Evolutionary conservation across 352 stramenopile species (phyloP), one percentile per base, ranked within the genome.

Genomic region (Nothophytophthora sp.): DNA sequence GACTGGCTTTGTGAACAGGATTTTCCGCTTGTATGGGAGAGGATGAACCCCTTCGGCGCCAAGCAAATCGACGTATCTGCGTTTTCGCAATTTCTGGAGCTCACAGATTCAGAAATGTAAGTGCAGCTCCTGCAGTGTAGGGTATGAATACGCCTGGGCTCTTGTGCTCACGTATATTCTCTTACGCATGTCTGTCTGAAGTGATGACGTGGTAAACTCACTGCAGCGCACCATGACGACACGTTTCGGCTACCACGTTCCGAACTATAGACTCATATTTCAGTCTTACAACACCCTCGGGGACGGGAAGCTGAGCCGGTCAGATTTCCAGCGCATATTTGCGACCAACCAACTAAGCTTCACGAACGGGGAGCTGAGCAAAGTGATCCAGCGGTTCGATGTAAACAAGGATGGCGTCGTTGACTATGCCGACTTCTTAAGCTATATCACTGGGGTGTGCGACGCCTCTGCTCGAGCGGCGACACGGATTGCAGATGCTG

Each of bases 311-410:
- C 61, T 91, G 7, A 86, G 67, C 35, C 68, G 82, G 8, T 69
- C 70, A 4, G 82, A 93, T 52, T 91, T 93, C 33, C 75, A 90
- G 51, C 71, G 80, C 23, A 63, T 91, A 18, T 76, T 91, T 20
- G 79, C 80, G 6, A 64, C 61, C 0, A 86, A 87, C 33, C 81
- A 91, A 34, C 58, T 90, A 38, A 86, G 69, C 38, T 87, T 90
- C 29, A 86, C 73, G 8, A 88, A 87, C 44, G 62, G 58, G 15
- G 82, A 93, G 35, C 50, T 93, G 12, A 75, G 75, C 34, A 88
- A 88, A 71, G 76, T 91, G 29, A 88, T 90, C n/a, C 76, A 89
- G 38, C 76, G 80, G 7, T 86, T 93, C 42, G 82, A 93, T 23
- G 61, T 86, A 22, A 90, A 91, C 56, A 74, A 73, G 36, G 82